Percentiles rank a stretch among this genome's conserved stretches.
Evolutionary conservation across 2,329 filamentous ascomycete species (phyloP).

Genomic region (Sarocladiaceae sp.): DNA sequence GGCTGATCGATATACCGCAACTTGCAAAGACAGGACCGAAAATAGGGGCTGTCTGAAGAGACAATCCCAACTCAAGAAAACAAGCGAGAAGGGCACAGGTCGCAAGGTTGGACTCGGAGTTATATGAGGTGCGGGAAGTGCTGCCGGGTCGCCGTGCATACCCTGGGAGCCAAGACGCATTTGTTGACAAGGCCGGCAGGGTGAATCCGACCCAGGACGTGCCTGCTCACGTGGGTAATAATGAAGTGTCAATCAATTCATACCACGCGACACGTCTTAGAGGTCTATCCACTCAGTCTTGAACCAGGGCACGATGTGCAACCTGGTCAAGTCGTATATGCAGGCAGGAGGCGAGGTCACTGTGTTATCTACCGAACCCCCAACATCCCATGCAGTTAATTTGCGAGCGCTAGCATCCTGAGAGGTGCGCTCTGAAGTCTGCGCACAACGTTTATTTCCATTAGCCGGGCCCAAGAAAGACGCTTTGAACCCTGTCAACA

Average conservation of each 20-base stretch:
- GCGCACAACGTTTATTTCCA: no score
- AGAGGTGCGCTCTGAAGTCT: no score
- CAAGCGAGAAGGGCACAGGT: background rate
- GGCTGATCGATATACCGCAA: slow-evolving; percentile 4
- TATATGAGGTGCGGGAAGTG: slow-evolving; percentile 3
- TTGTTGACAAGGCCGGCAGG: slow-evolving; percentile 5
- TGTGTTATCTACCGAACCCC: background rate
- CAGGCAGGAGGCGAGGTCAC: background rate
- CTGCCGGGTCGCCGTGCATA: slow-evolving; percentile 1
- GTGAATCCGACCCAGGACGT: slow-evolving; percentile 1
- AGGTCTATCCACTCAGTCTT: slow-evolving; percentile 1
- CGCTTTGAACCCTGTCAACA: background rate
- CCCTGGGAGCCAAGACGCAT: slow-evolving; percentile 1
- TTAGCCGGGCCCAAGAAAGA: background rate
- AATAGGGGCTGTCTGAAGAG: background rate
- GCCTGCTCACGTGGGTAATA: slow-evolving; percentile 2
- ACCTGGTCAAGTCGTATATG: background rate
- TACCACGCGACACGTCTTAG: background rate
- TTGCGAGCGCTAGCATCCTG: background rate
- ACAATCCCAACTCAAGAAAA: slow-evolving; percentile 2
- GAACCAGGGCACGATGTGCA: slow-evolving; percentile 2
- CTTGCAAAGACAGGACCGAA: slow-evolving; percentile 1
- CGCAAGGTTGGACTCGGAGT: slow-evolving; percentile 1
- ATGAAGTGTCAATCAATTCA: slow-evolving; percentile 2
- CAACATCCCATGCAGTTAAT: background rate